Conservation (phyloP, 2,329 filamentous ascomycete species). For the Monilinia vaccinii-corymbosi region DNA sequence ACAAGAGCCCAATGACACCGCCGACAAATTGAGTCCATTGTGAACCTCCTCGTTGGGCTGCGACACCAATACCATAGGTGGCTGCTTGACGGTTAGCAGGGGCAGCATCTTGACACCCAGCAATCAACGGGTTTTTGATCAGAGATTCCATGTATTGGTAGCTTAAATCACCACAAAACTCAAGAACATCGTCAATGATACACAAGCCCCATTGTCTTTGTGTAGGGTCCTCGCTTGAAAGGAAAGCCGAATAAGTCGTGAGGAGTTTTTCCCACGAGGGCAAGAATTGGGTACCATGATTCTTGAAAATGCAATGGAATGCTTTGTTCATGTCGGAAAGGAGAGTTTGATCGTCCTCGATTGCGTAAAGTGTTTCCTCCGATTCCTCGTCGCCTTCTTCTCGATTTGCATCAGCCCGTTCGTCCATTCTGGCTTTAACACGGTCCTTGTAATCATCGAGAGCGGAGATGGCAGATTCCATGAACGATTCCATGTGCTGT, state of each 20-base stretch:
- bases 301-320: slow-evolving; percentile 98
- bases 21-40: slow-evolving; percentile 84
- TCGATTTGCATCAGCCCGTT: slow-evolving; percentile 60
- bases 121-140: slow-evolving; percentile 66
- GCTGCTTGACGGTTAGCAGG: slow-evolving; percentile 93
- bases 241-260: slow-evolving; percentile 76
- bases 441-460: slow-evolving; percentile 89
- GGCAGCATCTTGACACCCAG: slow-evolving; percentile 76
- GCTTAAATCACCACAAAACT: slow-evolving; percentile 87
- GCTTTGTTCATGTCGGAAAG: slow-evolving; percentile 99
- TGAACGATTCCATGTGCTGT: slow-evolving; percentile 78
- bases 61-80: slow-evolving; percentile 91
- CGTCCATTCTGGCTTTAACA: slow-evolving; percentile 73
- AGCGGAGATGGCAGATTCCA: slow-evolving; percentile 74
- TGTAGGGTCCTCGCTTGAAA: slow-evolving; percentile 72
- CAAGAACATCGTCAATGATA: slow-evolving; percentile 95
- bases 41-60: slow-evolving; percentile 81
- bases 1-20: slow-evolving; percentile 69
- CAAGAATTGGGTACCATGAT: slow-evolving; percentile 78
- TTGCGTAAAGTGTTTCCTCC: slow-evolving; percentile 79
- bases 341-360: slow-evolving; percentile 94
- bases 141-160: slow-evolving; percentile 82
- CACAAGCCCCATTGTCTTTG: slow-evolving; percentile 98
- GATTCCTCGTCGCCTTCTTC: slow-evolving; percentile 87
- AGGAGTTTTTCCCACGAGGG: slow-evolving; percentile 81